These are phyloP conservation scores for Austroboletus rostrupii DNA, from an alignment of 1,284 basidiomycete species.

Conservation along the genomic window DNA sequence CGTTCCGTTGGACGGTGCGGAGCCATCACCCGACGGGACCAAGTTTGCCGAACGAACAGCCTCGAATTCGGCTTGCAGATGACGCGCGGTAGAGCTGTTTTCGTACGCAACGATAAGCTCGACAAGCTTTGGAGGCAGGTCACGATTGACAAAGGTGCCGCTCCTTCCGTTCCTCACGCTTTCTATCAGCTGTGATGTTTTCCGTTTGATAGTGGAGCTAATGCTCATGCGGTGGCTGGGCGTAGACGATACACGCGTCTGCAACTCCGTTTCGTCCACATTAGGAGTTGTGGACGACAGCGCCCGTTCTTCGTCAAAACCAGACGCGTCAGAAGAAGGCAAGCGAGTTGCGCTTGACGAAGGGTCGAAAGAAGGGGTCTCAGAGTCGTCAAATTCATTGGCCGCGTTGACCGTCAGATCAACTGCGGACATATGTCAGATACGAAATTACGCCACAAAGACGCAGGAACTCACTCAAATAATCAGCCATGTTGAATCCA, in stretches of 20 bases:
- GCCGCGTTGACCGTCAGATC: conserved; percentile 83
- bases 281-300: conserved; percentile 33
- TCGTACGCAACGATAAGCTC: conserved; percentile 74
- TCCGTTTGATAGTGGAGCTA: conserved; percentile 59
- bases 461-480: conserved; percentile 62
- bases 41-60: conserved; percentile 35
- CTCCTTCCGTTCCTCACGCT: conserved; percentile 50
- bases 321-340: conserved; percentile 36
- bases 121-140: conserved; percentile 62
- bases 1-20: conserved; percentile 25
- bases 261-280: conserved; percentile 54
- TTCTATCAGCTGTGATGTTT: conserved; percentile 75
- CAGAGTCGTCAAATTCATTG: conserved; percentile 40
- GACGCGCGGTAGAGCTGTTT: conserved; percentile 61
- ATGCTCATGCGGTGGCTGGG: conserved; percentile 38
- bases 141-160: conserved; percentile 32
- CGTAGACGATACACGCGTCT: conserved; percentile 32
- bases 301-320: conserved; percentile 61
- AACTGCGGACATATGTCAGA: conserved; percentile 40
- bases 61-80: conserved; percentile 64
- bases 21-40: conserved; percentile 3
- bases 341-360: conserved; percentile 34
- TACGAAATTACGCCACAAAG: neutral
- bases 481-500: conserved; percentile 98
- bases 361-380: conserved; percentile 36